These are phyloP conservation scores for Spiraea crenata DNA, from an alignment of 331 rosid genomes.

Conservation along the genomic window DNA sequence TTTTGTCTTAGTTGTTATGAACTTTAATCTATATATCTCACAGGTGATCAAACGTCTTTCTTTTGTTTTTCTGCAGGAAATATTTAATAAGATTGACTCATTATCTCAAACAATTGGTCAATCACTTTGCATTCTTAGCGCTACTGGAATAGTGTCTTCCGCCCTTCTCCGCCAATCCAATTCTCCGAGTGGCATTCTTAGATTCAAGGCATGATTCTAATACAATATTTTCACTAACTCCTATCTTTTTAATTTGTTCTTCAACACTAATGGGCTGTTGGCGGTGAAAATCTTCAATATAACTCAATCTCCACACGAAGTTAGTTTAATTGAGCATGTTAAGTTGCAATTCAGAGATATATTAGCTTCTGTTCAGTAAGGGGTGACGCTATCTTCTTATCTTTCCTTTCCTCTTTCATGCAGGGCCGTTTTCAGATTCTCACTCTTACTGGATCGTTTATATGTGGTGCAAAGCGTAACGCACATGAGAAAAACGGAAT, in stretches of 20 bases:
- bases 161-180: slow-evolving; percentile 16
- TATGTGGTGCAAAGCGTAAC: neutral
- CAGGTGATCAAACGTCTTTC: neutral
- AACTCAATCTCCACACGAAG: neutral
- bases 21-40: neutral
- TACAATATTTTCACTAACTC: neutral
- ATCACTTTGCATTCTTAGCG: slow-evolving; percentile 35
- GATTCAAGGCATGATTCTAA: slow-evolving; percentile 37
- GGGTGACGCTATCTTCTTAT: neutral
- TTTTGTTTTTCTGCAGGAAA: slow-evolving; percentile 30
- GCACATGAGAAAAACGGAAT: neutral
- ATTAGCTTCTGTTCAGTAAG: too few species aligned
- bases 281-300: neutral
- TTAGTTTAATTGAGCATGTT: too few species aligned
- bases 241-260: neutral
- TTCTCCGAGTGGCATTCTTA: neutral
- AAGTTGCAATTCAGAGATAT: too few species aligned
- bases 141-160: slow-evolving; percentile 36
- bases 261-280: neutral
- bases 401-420: neutral
- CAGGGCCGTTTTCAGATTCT: slow-evolving; percentile 57
- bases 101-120: neutral
- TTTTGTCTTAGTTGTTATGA: too few species aligned
- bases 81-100: slow-evolving; percentile 14
- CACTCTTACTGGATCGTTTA: slow-evolving; percentile 41